Evolutionary conservation across 495 filamentous ascomycete species (phyloP), one percentile per base, ranked within the genome.

Genomic region (Xylaria sp.): DNA sequence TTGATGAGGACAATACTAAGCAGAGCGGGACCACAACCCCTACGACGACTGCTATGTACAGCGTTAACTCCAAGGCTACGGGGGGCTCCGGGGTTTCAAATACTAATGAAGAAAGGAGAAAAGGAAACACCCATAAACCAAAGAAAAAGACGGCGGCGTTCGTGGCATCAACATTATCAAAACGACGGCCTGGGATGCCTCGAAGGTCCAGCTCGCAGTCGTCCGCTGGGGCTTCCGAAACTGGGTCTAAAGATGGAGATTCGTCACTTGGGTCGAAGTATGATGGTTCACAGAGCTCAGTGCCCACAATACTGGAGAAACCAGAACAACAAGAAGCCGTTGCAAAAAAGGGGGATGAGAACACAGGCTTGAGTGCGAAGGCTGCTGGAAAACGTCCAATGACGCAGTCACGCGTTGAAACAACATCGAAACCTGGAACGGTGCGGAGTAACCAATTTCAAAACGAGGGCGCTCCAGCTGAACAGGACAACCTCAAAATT

Each of bases 141-240:
- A 82, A 79, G 72, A 84, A 77, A 67, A 78, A 79, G 72, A 68
- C 71, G 26, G 46, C 71, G 21, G 69, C 69, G 0, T 79, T 83
- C 44, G 79, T 83, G 48, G 82, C 77, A 19, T 73, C 73, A 12
- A 78, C 79, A 24, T 75, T 79, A 15, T 79, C 83, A 0, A 78
- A 74, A 66, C 74, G 82, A 41, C 78, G 80, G 64, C 81, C 82
- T 0, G 77, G 74, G 14, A 74, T 84, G 61, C 71, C 78, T 19
- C 80, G 83, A 21, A 79, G 81, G 41, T 72, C 75, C 53, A 83
- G 82, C 61, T 84, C 83, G 5, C 83, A 85, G 67, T 81, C 82
- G 9, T 80, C 82, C 0, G 61, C 73, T 9, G 78, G 73, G 11
- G 67, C 53, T 14, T 75, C 78, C 1, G 78, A 80, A 5, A 53